A percentile compares a stretch with the other conserved stretches of the same genome.
phyloP scores from a whole-genome alignment of 345 rosid species.

The Eucalyptus erythrocorys region DNA sequence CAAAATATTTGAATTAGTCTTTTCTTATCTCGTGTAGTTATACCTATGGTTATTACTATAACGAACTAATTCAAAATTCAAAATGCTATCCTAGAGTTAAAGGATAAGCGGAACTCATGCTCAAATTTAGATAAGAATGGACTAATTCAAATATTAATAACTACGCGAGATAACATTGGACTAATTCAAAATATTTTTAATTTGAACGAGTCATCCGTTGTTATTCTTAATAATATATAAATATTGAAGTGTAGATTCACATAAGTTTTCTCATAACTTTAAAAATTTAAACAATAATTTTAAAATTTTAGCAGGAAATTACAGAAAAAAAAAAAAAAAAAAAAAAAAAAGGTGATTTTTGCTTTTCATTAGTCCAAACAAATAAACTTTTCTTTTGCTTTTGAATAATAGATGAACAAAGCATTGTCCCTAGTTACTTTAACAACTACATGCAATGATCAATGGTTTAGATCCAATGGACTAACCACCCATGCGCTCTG shows the following conservation, averaged over 20 bases:
- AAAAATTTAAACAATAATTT: neutral
- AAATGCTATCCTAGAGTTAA: too few species aligned
- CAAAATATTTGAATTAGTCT: too few species aligned
- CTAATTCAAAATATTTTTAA: too few species aligned
- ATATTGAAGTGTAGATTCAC: neutral
- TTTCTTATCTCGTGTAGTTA: too few species aligned
- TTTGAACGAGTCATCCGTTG: too few species aligned
- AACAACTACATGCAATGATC: neutral
- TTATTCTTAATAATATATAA: neutral
- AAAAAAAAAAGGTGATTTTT: neutral
- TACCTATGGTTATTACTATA: too few species aligned
- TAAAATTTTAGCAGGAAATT: neutral
- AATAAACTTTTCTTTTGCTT: neutral
- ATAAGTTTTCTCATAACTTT: neutral
- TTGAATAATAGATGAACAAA: neutral
- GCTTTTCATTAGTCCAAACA: neutral
- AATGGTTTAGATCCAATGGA: neutral
- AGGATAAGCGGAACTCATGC: too few species aligned
- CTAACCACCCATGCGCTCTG: constrained; percentile 86
- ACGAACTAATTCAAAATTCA: too few species aligned
- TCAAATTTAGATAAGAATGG: too few species aligned
- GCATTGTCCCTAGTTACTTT: neutral
- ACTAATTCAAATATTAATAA: too few species aligned
- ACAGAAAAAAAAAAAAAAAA: too few species aligned
- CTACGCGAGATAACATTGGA: too few species aligned